Evolutionary conservation across 2,329 filamentous ascomycete species (phyloP).

Genomic region (Colletotrichum higginsianum): DNA sequence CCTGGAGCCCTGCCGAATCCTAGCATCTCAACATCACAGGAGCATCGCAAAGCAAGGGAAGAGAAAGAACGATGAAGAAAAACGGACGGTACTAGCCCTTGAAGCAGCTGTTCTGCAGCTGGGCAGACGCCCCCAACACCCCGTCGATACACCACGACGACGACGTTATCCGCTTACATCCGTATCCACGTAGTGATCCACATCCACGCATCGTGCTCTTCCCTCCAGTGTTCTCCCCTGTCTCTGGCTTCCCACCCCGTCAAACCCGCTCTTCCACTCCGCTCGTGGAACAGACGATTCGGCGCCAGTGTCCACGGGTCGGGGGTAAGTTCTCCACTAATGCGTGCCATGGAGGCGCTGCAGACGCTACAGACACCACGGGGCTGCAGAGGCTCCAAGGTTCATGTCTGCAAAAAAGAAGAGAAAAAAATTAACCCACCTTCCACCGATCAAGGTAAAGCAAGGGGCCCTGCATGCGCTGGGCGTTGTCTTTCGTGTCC

Average conservation of each 20-base stretch:
- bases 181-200: background rate
- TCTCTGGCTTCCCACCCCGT: slow-evolving; percentile 15
- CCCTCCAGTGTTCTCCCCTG: slow-evolving; percentile 7
- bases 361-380: slow-evolving; percentile 25
- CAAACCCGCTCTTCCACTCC: slow-evolving; percentile 32
- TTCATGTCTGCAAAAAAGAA: slow-evolving; percentile 21
- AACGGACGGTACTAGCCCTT: background rate
- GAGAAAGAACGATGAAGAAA: background rate
- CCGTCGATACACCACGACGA: background rate
- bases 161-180: background rate
- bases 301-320: slow-evolving; percentile 33
- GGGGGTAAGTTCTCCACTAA: slow-evolving; percentile 28
- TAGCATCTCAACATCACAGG: background rate
- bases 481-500: slow-evolving; percentile 5
- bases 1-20: slow-evolving; percentile 11
- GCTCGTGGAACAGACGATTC: slow-evolving; percentile 40
- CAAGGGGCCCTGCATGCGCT: slow-evolving; percentile 36
- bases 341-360: slow-evolving; percentile 31
- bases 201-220: slow-evolving; percentile 2
- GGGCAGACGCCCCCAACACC: background rate
- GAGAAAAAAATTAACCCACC: background rate
- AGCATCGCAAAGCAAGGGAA: background rate
- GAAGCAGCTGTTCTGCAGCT: slow-evolving; percentile 7
- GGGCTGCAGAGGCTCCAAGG: slow-evolving; percentile 31
- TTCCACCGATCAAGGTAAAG: slow-evolving; percentile 22